Percentiles rank a stretch among this genome's conserved stretches.
phyloP scores from a whole-genome alignment of 2,329 filamentous ascomycete genomes.

The Penicillium crustosum region DNA sequence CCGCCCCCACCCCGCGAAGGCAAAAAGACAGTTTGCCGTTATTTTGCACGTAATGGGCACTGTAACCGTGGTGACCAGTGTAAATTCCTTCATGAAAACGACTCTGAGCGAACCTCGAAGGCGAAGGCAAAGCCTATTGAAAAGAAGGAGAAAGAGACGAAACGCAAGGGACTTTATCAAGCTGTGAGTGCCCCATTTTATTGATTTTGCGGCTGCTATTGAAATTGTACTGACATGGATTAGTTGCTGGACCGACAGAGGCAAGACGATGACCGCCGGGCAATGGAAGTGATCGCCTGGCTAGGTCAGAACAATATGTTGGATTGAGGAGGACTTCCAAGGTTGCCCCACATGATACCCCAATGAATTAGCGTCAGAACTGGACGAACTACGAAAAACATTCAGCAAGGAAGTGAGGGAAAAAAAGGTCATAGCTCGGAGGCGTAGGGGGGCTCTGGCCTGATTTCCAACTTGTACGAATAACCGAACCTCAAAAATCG shows the following conservation, averaged over 20 bases:
- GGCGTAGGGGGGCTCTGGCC: conserved; percentile 6
- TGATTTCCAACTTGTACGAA: conserved; percentile 1
- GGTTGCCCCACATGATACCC: conserved; percentile 4
- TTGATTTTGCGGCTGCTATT: background rate
- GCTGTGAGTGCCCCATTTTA: conserved; percentile 34
- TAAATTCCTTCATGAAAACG: conserved; percentile 43
- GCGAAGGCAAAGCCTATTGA: conserved; percentile 27
- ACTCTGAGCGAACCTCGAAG: conserved; percentile 30
- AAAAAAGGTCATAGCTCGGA: conserved; percentile 1
- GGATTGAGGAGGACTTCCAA: background rate
- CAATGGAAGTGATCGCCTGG: conserved; percentile 45
- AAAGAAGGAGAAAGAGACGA: conserved; percentile 25
- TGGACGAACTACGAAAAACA: conserved; percentile 1
- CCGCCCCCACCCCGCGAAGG: conserved; percentile 39
- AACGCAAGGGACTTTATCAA: conserved; percentile 46
- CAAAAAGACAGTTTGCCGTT: conserved; percentile 39
- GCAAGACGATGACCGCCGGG: conserved; percentile 43
- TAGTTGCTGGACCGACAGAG: conserved; percentile 46
- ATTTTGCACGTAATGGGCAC: conserved; percentile 43
- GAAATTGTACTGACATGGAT: conserved; percentile 4
- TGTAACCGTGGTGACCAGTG: conserved; percentile 46
- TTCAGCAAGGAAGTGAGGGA: background rate
- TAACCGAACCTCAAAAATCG: background rate
- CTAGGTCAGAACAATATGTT: conserved; percentile 38
- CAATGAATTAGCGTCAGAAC: conserved; percentile 5